Conservation (phyloP, 148 eudicot species). For the Tetragonia tetragonoides region DNA sequence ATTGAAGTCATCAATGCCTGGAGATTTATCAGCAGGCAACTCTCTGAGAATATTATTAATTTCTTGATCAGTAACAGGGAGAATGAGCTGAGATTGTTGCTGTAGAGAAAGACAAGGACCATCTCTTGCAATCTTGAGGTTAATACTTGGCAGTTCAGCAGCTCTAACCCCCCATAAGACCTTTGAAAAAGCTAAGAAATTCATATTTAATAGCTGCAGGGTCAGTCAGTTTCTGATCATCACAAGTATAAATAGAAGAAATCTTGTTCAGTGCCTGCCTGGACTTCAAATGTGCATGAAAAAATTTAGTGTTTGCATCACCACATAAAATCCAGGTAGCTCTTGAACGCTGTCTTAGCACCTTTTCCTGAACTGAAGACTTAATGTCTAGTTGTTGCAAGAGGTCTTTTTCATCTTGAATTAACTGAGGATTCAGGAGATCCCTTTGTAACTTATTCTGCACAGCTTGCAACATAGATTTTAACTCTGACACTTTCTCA, state of each 20-base stretch:
- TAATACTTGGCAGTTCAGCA: background rate
- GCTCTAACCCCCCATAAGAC: background rate
- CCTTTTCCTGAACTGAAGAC: too few relatives aligned
- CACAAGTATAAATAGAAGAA: too few relatives aligned
- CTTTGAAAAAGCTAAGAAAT: background rate
- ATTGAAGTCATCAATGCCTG: background rate
- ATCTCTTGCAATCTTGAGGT: background rate
- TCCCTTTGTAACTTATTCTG: too few relatives aligned
- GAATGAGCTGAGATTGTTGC: background rate
- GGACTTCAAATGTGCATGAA: background rate
- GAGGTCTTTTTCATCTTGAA: too few relatives aligned
- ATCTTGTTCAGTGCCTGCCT: background rate
- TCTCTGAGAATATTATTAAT: background rate
- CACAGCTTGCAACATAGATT: background rate
- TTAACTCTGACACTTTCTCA: background rate
- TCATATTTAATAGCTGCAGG: background rate
- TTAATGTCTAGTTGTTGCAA: too few relatives aligned
- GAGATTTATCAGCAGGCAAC: background rate
- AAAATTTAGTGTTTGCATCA: too few relatives aligned
- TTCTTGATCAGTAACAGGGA: background rate
- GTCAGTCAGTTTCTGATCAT: background rate
- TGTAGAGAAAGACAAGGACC: background rate
- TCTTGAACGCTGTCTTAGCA: too few relatives aligned
- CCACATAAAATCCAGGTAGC: too few relatives aligned
- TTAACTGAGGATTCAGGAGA: too few relatives aligned